These are phyloP conservation scores for Castanea sativa DNA, from an alignment of 306 rosid genomes.

Conservation along the genomic window DNA sequence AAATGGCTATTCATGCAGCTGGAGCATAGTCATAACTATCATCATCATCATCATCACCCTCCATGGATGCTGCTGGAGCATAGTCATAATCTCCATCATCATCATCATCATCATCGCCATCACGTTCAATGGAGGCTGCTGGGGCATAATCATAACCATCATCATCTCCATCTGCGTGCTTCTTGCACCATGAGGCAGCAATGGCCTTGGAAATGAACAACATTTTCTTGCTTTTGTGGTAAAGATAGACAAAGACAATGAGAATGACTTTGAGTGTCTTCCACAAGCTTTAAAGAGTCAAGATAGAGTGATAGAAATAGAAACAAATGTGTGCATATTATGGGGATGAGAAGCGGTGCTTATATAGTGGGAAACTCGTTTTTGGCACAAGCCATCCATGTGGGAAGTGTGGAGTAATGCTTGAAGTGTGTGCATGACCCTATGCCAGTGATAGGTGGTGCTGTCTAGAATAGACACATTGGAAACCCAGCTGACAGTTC, in stretches of 20 bases:
- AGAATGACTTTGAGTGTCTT: neutral
- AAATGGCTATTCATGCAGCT: slow-evolving; percentile 29
- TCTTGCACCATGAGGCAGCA: slow-evolving; percentile 19
- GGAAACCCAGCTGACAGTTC: slow-evolving; percentile 16
- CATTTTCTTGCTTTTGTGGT: slow-evolving; percentile 7
- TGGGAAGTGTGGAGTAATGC: slow-evolving; percentile 31
- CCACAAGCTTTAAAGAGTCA: neutral
- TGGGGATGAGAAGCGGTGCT: neutral
- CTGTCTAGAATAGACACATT: slow-evolving; percentile 13
- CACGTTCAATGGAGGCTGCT: slow-evolving; percentile 5
- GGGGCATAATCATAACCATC: neutral
- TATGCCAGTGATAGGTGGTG: neutral
- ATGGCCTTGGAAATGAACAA: slow-evolving; percentile 13
- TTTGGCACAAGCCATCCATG: slow-evolving; percentile 24
- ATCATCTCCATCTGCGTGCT: neutral
- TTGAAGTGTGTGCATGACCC: slow-evolving; percentile 3
- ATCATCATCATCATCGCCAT: neutral
- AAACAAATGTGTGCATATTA: neutral
- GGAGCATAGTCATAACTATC: slow-evolving; percentile 42
- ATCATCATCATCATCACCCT: slow-evolving; percentile 32
- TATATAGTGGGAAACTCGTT: slow-evolving; percentile 11
- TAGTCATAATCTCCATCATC: slow-evolving; percentile 16
- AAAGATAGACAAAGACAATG: neutral
- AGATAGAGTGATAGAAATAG: neutral
- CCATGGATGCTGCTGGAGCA: slow-evolving; percentile 26